phyloP scores from a whole-genome alignment of 2,329 filamentous ascomycete genomes.

The Aspergillus awamori region DNA sequence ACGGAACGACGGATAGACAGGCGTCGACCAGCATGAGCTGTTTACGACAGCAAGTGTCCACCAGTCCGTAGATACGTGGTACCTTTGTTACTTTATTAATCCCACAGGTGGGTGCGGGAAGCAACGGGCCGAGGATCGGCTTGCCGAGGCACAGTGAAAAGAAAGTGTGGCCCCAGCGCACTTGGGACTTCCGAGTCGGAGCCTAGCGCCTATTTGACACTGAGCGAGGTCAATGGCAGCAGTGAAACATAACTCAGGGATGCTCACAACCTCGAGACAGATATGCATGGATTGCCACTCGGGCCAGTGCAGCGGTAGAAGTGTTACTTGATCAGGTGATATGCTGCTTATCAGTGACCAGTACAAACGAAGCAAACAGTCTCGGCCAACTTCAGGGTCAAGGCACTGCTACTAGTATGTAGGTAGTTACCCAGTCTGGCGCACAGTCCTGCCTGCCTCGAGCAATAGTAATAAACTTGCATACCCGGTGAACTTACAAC shows the following conservation, averaged over 20 bases:
- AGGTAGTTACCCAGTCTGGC: too few relatives aligned
- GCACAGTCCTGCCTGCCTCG: too few relatives aligned
- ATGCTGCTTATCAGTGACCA: background rate
- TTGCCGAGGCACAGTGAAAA: conserved; percentile 5
- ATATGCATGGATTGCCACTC: too few relatives aligned
- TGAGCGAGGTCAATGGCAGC: background rate
- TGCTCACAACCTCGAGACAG: background rate
- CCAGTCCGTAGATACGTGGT: background rate
- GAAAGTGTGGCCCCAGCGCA: background rate
- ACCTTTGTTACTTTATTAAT: background rate
- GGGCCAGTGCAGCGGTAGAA: too few relatives aligned
- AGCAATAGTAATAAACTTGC: too few relatives aligned
- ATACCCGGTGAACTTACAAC: too few relatives aligned
- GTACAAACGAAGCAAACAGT: conserved; percentile 4
- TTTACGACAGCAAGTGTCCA: background rate
- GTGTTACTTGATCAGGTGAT: background rate
- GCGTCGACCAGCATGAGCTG: background rate
- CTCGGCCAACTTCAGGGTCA: background rate
- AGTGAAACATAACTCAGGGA: background rate
- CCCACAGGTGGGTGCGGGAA: background rate
- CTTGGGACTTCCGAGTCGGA: background rate
- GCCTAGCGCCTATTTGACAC: background rate
- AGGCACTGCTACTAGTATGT: too few relatives aligned
- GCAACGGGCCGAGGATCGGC: conserved; percentile 10
- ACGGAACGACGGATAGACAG: too few relatives aligned